phyloP scores from a whole-genome alignment of 202 grass and related monocot genomes.

The Bolboschoenoplectus hybrid region DNA sequence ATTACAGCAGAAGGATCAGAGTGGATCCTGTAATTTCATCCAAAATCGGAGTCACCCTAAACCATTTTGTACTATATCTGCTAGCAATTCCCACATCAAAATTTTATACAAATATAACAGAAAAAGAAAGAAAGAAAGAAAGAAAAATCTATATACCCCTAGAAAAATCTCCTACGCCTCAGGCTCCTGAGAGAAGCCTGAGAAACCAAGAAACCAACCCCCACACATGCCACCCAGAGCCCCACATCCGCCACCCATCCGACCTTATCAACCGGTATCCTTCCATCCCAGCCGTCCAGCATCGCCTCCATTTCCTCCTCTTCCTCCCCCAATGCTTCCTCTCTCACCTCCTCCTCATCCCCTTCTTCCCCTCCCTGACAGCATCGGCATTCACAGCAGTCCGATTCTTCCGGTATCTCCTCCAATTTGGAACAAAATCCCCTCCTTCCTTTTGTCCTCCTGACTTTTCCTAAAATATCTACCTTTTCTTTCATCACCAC shows the following conservation, averaged over 20 bases:
- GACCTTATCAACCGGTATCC: conserved; percentile 33
- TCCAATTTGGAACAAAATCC: conserved; percentile 45
- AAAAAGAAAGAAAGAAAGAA: neutral
- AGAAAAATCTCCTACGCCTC: conserved; percentile 30
- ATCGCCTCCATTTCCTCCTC: conserved; percentile 9
- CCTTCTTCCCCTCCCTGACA: conserved; percentile 34
- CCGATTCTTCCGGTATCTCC: conserved; percentile 53
- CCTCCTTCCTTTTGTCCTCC: conserved; percentile 36
- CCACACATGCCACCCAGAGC: conserved; percentile 49
- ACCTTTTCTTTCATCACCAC: conserved; percentile 28
- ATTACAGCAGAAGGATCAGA: neutral
- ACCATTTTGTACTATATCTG: neutral
- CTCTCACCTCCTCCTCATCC: conserved; percentile 18
- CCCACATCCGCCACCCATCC: conserved; percentile 54
- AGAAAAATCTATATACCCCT: neutral
- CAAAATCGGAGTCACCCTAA: neutral
- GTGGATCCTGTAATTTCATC: neutral
- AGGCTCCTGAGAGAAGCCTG: conserved; percentile 37
- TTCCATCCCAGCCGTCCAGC: conserved; percentile 29
- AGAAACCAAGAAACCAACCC: conserved; percentile 48
- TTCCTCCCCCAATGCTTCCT: neutral
- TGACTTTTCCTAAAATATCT: conserved; percentile 19
- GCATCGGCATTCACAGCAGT: conserved; percentile 31
- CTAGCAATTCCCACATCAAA: neutral
- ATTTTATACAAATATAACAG: neutral